Percentiles rank a stretch among this genome's conserved stretches.
Evolutionary conservation across 2,329 filamentous ascomycete species (phyloP).

Genomic region (Botryosphaeria dothidea): DNA sequence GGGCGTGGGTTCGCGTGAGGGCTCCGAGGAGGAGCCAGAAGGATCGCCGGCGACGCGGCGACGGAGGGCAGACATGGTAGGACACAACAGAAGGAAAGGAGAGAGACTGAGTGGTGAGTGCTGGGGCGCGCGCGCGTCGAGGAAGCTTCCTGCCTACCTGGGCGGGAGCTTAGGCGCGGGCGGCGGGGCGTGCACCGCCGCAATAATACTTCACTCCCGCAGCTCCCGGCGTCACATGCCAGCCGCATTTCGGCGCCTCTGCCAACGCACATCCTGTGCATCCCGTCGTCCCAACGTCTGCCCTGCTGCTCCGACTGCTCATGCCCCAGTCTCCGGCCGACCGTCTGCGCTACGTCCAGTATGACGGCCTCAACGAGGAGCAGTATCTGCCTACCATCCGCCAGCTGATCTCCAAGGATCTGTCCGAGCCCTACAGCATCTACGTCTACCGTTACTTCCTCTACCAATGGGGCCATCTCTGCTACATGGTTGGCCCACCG

Average conservation of each 20-base stretch:
- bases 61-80: slow-evolving; percentile 38
- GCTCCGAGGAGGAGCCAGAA: slow-evolving; percentile 28
- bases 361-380: slow-evolving; percentile 60
- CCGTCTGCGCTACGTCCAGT: slow-evolving; percentile 60
- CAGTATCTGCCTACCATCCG: slow-evolving; percentile 82
- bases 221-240: background rate
- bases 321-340: slow-evolving; percentile 13
- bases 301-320: background rate
- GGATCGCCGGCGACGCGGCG: slow-evolving; percentile 34
- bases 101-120: background rate
- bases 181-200: background rate
- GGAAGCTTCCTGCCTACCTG: background rate
- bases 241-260: background rate
- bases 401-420: slow-evolving; percentile 88
- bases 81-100: background rate
- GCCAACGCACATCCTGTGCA: slow-evolving; percentile 2
- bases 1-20: slow-evolving; percentile 43
- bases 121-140: background rate
- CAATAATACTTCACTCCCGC: background rate
- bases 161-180: background rate
- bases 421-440: slow-evolving; percentile 98
- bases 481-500: slow-evolving; percentile 70
- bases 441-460: slow-evolving; percentile 99
- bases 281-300: background rate
- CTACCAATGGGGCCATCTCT: slow-evolving; percentile 97